Conservation (phyloP, 352 stramenopile genomes). For the Pythium insidiosum region DNA sequence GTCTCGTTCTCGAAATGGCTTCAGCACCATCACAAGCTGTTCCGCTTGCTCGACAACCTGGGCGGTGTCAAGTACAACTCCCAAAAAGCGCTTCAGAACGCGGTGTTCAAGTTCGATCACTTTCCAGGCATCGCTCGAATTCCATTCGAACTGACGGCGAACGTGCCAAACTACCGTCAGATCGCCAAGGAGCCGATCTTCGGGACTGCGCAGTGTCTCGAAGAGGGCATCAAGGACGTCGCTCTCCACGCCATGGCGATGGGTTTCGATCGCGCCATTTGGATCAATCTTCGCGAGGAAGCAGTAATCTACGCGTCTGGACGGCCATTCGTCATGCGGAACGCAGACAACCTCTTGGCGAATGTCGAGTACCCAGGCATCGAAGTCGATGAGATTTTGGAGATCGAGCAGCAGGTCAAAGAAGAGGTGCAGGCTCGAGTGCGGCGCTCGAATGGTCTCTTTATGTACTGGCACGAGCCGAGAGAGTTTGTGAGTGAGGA, state of each 20-base stretch:
- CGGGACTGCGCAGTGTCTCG: slow-evolving; percentile 69
- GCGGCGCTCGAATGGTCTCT: slow-evolving; percentile 57
- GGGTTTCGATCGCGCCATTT: slow-evolving; percentile 69
- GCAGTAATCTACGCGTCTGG: slow-evolving; percentile 87
- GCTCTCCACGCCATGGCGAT: slow-evolving; percentile 33
- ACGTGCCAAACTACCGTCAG: slow-evolving; percentile 83
- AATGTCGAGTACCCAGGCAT: slow-evolving; percentile 88
- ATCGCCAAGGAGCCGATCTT: slow-evolving; percentile 81
- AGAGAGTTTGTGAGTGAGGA: slow-evolving; percentile 73
- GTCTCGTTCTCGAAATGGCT: slow-evolving; percentile 80
- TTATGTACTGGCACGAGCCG: slow-evolving; percentile 84
- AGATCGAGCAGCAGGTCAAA: slow-evolving; percentile 82
- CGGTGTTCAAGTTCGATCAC: slow-evolving; percentile 87
- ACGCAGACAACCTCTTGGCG: slow-evolving; percentile 69
- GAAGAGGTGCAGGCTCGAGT: slow-evolving; percentile 76
- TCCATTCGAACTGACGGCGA: slow-evolving; percentile 49
- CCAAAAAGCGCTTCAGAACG: slow-evolving; percentile 70
- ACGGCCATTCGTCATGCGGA: slow-evolving; percentile 79
- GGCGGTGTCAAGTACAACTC: slow-evolving; percentile 77
- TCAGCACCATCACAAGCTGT: slow-evolving; percentile 60
- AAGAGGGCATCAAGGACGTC: slow-evolving; percentile 66
- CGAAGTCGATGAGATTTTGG: slow-evolving; percentile 82
- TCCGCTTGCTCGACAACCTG: slow-evolving; percentile 67
- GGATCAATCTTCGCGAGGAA: slow-evolving; percentile 89
- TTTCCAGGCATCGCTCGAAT: slow-evolving; percentile 77